Percentiles rank a stretch among this genome's conserved stretches.
Conservation (phyloP, 192 early-diverging fungal species). For the Podila horticola region DNA sequence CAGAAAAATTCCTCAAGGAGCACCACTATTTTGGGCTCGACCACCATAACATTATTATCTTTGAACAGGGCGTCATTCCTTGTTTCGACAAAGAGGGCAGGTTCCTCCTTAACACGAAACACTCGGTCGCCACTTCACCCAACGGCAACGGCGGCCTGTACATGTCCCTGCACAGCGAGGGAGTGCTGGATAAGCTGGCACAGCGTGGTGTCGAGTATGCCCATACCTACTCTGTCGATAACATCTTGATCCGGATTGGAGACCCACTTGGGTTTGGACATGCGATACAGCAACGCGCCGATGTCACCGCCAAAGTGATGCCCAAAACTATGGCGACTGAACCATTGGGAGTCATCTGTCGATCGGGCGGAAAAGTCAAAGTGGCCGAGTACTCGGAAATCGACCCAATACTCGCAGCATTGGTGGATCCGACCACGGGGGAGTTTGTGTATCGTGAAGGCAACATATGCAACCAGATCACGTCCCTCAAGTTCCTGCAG, state of each 20-base stretch:
- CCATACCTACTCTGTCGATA: constrained; percentile 95
- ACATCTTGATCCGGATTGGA: constrained; percentile 89
- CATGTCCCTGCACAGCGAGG: constrained; percentile 80
- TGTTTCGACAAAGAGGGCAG: constrained; percentile 89
- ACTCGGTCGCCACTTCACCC: constrained; percentile 75
- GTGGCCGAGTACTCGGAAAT: constrained; percentile 99
- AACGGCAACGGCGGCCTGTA: constrained; percentile 92
- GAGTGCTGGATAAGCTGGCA: constrained; percentile 77
- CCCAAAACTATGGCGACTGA: constrained; percentile 86
- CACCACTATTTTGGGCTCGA: constrained; percentile 85
- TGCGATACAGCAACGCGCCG: constrained; percentile 76
- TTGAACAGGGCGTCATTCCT: constrained; percentile 90
- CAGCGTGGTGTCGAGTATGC: constrained; percentile 80
- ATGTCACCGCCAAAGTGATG: constrained; percentile 90
- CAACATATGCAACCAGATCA: constrained; percentile 97
- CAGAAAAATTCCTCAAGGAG: constrained; percentile 74
- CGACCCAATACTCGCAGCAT: constrained; percentile 69
- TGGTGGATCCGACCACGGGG: constrained; percentile 59
- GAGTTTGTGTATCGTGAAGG: constrained; percentile 81
- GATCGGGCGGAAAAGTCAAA: constrained; percentile 72
- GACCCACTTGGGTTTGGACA: constrained; percentile 93
- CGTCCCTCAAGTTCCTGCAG: constrained; percentile 83
- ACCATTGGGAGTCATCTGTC: constrained; percentile 90
- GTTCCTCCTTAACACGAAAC: constrained; percentile 80
- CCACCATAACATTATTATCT: constrained; percentile 82